Base-by-base conservation (phyloP, 2,329 filamentous ascomycete genomes). In the Penicillium sp. region DNA sequence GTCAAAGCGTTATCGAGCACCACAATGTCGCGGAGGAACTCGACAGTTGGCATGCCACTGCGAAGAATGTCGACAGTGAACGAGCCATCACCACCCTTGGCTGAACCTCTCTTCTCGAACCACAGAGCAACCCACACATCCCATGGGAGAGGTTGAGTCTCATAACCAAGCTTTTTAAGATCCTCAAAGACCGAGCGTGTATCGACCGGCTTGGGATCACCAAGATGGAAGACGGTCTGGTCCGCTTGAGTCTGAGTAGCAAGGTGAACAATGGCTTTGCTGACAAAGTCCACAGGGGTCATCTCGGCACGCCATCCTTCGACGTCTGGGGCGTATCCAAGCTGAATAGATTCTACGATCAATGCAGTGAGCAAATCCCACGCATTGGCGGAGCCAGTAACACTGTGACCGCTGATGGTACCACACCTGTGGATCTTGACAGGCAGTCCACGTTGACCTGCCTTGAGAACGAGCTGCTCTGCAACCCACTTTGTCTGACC, bases 401-500 rank as follows among this genome's bases (percentile, higher is more conserved):
- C 75, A 65, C 88, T 91, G 72, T 92, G 89, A 0, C 89, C 89
- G 61, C 86, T 89, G 65, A 92, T 91, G 0, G 89, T 92, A 41
- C 88, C 88, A 0, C 86, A 85, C 7, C 88, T 85, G 61, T 89
- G 84, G 36, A 91, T 86, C 63, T 84, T 83, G 27, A 88, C 84
- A 0, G 87, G 87, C 30, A 91, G 75, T 9, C 88, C 88, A 35
- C 88, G 83, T 26, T 81, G 80, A 26, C 81, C 81, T 9, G 89
- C 88, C 66, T 90, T 86, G 10, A 84, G 78, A 8, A 90, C 85
- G 3, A 91, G 84, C 68, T 88, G 84, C 68, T 91, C 88, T 2
- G 88, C 88, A 29, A 89, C 88, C 88, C 89, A 91, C 67, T 91
- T 91, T 0, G 88, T 90, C 71, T 91, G 88, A 0, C 88, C 87